Percentiles rank a stretch among this genome's conserved stretches.
phyloP scores from a whole-genome alignment of 768 basidiomycete species.

The Harrya chromipes region DNA sequence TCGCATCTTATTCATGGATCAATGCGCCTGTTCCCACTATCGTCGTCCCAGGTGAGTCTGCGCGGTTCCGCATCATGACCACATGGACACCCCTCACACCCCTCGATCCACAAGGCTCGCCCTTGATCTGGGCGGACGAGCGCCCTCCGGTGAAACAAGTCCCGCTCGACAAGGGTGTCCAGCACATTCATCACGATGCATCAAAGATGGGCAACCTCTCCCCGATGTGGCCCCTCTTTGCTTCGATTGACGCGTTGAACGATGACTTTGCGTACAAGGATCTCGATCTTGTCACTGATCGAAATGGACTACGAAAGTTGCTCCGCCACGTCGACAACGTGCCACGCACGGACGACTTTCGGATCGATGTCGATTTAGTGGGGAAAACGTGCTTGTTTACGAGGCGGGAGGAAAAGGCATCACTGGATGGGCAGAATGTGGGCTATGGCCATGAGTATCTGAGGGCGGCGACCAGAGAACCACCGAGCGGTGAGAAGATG shows the following conservation, averaged over 20 bases:
- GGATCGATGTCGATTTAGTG: slow-evolving; percentile 66
- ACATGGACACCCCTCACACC: neutral
- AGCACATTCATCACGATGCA: slow-evolving; percentile 58
- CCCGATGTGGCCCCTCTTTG: slow-evolving; percentile 54
- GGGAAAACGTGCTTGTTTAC: slow-evolving; percentile 62
- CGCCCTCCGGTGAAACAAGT: slow-evolving; percentile 52
- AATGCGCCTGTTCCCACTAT: slow-evolving; percentile 44
- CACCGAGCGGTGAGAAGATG: slow-evolving; percentile 45
- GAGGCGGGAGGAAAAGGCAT: slow-evolving; percentile 44
- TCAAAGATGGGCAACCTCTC: slow-evolving; percentile 38
- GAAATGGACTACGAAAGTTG: slow-evolving; percentile 64
- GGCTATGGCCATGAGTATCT: slow-evolving; percentile 64
- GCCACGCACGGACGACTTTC: slow-evolving; percentile 42
- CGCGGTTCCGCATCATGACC: neutral
- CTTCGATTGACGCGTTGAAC: slow-evolving; percentile 49
- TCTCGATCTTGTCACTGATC: slow-evolving; percentile 54
- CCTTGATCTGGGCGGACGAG: slow-evolving; percentile 52
- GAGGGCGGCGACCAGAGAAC: slow-evolving; percentile 47
- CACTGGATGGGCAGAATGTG: slow-evolving; percentile 25
- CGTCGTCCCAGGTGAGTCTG: slow-evolving; percentile 44
- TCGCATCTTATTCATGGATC: slow-evolving; percentile 57
- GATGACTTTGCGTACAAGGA: slow-evolving; percentile 28
- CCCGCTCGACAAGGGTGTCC: slow-evolving; percentile 47
- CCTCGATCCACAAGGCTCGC: slow-evolving; percentile 45
- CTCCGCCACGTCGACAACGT: slow-evolving; percentile 44